Percentiles rank a stretch among this genome's conserved stretches.
phyloP scores from a whole-genome alignment of 2,329 filamentous ascomycete genomes.

The Xylariales sp. region DNA sequence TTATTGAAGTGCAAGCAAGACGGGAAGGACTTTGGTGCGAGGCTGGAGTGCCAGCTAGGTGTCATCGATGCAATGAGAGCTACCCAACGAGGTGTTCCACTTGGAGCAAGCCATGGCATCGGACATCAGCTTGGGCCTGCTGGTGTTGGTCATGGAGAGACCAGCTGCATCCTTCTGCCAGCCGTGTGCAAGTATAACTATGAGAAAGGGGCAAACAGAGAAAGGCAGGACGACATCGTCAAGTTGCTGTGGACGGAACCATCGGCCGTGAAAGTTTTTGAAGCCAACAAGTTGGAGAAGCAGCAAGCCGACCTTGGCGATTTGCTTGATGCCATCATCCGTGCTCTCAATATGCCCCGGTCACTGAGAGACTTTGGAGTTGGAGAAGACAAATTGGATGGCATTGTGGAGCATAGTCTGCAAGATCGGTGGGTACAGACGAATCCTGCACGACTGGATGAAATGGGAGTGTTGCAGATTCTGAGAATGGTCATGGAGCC shows the following conservation, averaged over 20 bases:
- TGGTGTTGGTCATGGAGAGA: conserved; percentile 57
- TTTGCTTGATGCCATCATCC: conserved; percentile 45
- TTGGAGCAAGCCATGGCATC: conserved; percentile 48
- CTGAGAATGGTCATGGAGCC: conserved; percentile 25
- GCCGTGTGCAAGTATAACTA: conserved; percentile 54
- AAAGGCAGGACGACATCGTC: conserved; percentile 34
- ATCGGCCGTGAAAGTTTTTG: conserved; percentile 26
- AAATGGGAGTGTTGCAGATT: conserved; percentile 47
- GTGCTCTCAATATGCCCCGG: conserved; percentile 48
- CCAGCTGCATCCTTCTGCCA: conserved; percentile 51
- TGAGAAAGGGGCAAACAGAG: conserved; percentile 28
- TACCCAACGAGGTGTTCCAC: conserved; percentile 31
- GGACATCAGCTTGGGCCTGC: conserved; percentile 49
- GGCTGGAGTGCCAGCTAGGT: conserved; percentile 44
- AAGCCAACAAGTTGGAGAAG: conserved; percentile 15
- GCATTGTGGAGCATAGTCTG: conserved; percentile 43
- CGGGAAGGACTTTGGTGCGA: conserved; percentile 33
- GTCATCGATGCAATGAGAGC: conserved; percentile 49
- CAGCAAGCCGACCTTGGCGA: conserved; percentile 42
- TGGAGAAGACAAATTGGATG: conserved; percentile 39
- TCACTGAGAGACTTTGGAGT: conserved; percentile 47
- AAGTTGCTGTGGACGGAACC: conserved; percentile 34
- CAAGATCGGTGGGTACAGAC: conserved; percentile 44
- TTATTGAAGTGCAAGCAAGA: conserved; percentile 15
- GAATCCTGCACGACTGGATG: conserved; percentile 46